Evolutionary conservation across 2,329 filamentous ascomycete species (phyloP).

Genomic region (Fusarium decemcellulare): DNA sequence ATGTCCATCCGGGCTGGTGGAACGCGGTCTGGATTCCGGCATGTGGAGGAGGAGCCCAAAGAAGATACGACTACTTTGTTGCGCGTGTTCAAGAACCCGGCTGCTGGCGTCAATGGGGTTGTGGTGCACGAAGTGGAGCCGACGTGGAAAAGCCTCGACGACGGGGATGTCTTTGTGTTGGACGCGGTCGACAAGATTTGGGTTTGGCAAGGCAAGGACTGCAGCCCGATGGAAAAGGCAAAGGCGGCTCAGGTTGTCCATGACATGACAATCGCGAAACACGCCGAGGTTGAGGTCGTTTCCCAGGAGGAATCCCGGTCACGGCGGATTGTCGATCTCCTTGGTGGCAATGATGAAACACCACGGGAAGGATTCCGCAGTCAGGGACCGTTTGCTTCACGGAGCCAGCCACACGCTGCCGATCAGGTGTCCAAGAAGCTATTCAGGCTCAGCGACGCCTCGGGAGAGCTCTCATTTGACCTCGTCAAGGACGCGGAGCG

Average conservation of each 20-base stretch:
- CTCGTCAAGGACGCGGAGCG: slow-evolving; percentile 68
- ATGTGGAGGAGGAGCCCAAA: slow-evolving; percentile 66
- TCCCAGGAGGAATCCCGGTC: slow-evolving; percentile 72
- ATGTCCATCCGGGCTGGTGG: slow-evolving; percentile 74
- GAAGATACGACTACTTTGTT: slow-evolving; percentile 67
- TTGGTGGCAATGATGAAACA: slow-evolving; percentile 63
- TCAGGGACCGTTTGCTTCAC: slow-evolving; percentile 56
- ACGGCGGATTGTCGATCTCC: slow-evolving; percentile 67
- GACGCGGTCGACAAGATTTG: slow-evolving; percentile 76
- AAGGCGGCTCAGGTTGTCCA: slow-evolving; percentile 78
- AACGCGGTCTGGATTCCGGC: slow-evolving; percentile 73
- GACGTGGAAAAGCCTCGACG: slow-evolving; percentile 73
- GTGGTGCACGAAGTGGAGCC: slow-evolving; percentile 76
- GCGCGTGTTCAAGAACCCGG: slow-evolving; percentile 74
- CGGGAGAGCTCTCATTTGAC: slow-evolving; percentile 69
- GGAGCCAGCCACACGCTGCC: slow-evolving; percentile 31
- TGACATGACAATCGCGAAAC: slow-evolving; percentile 74
- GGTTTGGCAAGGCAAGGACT: slow-evolving; percentile 77
- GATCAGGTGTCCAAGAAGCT: slow-evolving; percentile 58
- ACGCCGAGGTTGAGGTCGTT: slow-evolving; percentile 75
- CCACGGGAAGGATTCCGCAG: slow-evolving; percentile 57
- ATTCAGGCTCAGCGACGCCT: slow-evolving; percentile 74
- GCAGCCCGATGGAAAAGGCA: slow-evolving; percentile 78
- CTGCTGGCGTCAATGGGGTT: slow-evolving; percentile 60
- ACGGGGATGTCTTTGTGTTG: slow-evolving; percentile 76